phyloP scores from a whole-genome alignment of 208 protist genomes.

The Blastocrithidia nonstop region DNA sequence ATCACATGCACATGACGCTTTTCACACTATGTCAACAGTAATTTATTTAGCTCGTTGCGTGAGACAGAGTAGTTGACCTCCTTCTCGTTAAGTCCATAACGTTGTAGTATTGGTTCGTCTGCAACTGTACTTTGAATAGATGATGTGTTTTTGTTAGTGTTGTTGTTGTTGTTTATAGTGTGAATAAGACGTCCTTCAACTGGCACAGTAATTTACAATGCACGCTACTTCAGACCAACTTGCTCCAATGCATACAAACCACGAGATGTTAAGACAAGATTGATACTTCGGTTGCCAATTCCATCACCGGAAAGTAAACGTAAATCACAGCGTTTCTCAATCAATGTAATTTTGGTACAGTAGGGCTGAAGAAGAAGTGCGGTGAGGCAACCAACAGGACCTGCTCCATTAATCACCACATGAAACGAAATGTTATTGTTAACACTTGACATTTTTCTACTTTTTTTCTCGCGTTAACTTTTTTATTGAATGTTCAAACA shows the following conservation, averaged over 20 bases:
- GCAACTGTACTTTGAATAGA: background rate
- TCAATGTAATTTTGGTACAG: background rate
- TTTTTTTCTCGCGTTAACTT: no score
- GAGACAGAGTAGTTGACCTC: slow-evolving; percentile 1
- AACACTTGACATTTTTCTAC: background rate
- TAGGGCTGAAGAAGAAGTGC: background rate
- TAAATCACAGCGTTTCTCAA: background rate
- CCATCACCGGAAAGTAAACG: background rate
- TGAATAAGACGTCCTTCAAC: background rate
- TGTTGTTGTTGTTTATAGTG: background rate
- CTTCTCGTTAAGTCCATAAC: background rate
- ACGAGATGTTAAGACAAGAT: background rate
- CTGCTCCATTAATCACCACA: background rate
- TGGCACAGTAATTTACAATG: background rate
- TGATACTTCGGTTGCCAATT: background rate
- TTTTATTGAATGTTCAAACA: no score
- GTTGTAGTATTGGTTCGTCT: background rate
- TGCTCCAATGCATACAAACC: slow-evolving; percentile 1
- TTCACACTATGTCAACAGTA: background rate
- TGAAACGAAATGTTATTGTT: background rate
- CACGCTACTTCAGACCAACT: background rate
- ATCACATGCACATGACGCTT: background rate
- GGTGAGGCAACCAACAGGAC: background rate
- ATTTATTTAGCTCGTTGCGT: background rate
- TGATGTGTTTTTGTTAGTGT: no score